phyloP scores from a whole-genome alignment of 202 grass and related monocot species.

The Panicum hallii region DNA sequence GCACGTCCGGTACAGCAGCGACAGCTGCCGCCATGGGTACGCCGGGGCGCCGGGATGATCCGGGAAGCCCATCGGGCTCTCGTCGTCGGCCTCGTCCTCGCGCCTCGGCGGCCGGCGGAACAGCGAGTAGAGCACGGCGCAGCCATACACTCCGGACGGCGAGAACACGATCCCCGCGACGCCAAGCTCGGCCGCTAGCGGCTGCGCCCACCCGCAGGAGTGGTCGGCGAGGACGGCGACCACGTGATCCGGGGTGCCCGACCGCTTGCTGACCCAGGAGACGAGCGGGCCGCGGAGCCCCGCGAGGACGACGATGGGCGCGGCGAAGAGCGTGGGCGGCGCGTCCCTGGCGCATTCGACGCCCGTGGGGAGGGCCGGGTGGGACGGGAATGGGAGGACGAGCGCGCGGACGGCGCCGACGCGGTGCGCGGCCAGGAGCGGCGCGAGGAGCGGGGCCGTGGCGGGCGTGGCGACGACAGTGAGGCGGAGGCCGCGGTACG shows the following conservation, averaged over 20 bases:
- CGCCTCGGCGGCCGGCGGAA: constrained; percentile 52
- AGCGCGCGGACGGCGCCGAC: constrained; percentile 36
- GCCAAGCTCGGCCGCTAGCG: constrained; percentile 51
- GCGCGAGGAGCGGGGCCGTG: constrained; percentile 54
- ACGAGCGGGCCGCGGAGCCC: constrained; percentile 49
- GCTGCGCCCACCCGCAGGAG: constrained; percentile 59
- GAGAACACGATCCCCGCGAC: constrained; percentile 52
- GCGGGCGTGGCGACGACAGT: constrained; percentile 61
- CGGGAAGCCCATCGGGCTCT: constrained; percentile 48
- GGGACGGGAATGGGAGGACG: constrained; percentile 54
- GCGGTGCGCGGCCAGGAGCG: constrained; percentile 1
- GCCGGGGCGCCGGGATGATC: constrained; percentile 38
- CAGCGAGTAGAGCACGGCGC: constrained; percentile 48
- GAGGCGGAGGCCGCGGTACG: constrained; percentile 36
- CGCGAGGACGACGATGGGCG: constrained; percentile 53
- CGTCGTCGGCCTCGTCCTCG: constrained; percentile 30
- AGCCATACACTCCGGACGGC: constrained; percentile 41
- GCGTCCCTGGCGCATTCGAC: constrained; percentile 52
- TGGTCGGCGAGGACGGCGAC: constrained; percentile 45
- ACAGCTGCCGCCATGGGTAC: constrained; percentile 47
- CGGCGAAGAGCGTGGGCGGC: constrained; percentile 19
- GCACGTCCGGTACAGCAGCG: constrained; percentile 16
- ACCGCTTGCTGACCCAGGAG: constrained; percentile 36
- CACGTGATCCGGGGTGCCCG: constrained; percentile 8
- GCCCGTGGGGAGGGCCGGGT: constrained; percentile 53